Base-by-base conservation (phyloP, 495 filamentous ascomycete genomes). In the Penicillium psychrofluorescens region DNA sequence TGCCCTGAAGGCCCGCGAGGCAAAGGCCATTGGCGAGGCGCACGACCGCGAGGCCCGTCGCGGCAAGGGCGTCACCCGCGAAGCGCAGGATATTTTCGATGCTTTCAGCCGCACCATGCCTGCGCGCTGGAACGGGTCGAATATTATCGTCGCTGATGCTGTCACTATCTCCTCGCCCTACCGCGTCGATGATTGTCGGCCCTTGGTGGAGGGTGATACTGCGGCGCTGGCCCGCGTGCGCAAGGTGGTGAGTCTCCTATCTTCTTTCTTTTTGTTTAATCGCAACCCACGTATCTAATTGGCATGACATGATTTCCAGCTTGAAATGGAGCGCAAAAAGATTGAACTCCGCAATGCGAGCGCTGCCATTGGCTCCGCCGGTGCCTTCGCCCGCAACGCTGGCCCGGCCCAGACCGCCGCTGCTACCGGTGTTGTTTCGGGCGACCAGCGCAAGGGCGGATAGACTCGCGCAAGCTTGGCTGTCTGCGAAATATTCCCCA, bases 11-110 rank as follows among this genome's bases (percentile, higher is more conserved):
- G 53, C 64, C 9, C 68, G 80, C 8, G 79, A 79, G 56, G 69
- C 71, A 13, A 74, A 66, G 38, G 74, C 75, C 8, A 55, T 83
- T 12, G 57, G 62, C 30, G 71, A 75, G 30, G 54, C 81, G 35
- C 72, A 76, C 33, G 77, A 81, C 41, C 59, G 62, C 11, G 77
- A 80, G 41, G 66, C 70, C 11, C 72, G 61, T 35, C 68, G 71
- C 38, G 82, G 81, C 8, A 80, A 77, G 53, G 79, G 77, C 7
- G 83, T 85, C 11, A 79, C 68, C 28, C 75, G 67, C 38, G 83
- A 85, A 48, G 81, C 74, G 14, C 83, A 87, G 58, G 83, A 84
- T 35, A 71, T 87, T 10, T 87, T 84, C 49, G 80, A 87, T 64
- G 72, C 73, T 2, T 68, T 87, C 40, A 68, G 66, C 40, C 70